These are phyloP conservation scores for Selenicereus undatus DNA, from an alignment of 148 eudicot genomes.

Conservation along the genomic window DNA sequence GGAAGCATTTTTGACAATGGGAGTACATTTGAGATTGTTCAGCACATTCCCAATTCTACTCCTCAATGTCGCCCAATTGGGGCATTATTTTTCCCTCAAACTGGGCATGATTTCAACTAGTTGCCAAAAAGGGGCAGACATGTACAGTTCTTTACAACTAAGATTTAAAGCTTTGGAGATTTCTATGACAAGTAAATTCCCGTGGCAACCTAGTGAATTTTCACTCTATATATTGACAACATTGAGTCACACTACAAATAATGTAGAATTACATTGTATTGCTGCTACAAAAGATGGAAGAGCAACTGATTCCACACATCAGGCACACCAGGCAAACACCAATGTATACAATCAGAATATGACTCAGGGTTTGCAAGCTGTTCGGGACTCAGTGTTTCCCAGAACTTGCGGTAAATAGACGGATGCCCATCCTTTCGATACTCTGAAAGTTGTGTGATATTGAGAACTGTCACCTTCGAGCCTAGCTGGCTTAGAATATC, in stretches of 20 bases:
- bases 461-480: conserved; percentile 68
- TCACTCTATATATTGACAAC: neutral
- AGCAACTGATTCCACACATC: conserved; percentile 85
- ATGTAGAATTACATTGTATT: neutral
- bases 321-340: conserved; percentile 93
- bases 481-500: conserved; percentile 49
- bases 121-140: neutral
- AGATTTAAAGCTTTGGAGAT: neutral
- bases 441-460: conserved; percentile 90
- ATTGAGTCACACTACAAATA: conserved; percentile 20
- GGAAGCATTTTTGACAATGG: too few species aligned
- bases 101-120: neutral
- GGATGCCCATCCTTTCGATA: conserved; percentile 95
- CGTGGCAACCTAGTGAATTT: neutral
- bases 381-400: conserved; percentile 74
- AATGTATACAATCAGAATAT: conserved; percentile 89
- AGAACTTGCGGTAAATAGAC: conserved; percentile 89
- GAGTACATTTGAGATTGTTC: too few species aligned
- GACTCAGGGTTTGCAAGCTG: conserved; percentile 63
- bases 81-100: neutral
- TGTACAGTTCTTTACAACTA: neutral
- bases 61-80: neutral
- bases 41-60: neutral
- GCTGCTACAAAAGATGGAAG: conserved; percentile 58
- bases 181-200: neutral